Evolutionary conservation across 345 rosid genomes (phyloP).

Genomic region (Hibiscus syriacus): DNA sequence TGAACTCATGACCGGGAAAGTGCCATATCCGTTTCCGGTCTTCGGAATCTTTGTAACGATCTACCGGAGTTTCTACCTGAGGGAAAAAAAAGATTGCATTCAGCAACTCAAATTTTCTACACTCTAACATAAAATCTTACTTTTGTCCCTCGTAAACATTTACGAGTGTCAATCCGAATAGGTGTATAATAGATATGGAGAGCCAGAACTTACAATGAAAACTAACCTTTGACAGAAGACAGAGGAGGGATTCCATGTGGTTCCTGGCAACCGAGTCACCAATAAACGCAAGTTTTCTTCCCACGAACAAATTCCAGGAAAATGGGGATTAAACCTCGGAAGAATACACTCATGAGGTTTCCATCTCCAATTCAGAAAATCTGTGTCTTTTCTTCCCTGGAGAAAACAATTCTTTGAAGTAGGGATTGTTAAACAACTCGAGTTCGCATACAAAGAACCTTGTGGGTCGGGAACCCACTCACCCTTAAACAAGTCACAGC

Average conservation of each 20-base stretch:
- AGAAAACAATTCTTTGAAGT: conserved; percentile 60
- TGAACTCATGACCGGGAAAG: conserved; percentile 54
- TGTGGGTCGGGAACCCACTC: conserved; percentile 57
- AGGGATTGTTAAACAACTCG: conserved; percentile 70
- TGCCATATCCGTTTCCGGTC: conserved; percentile 66
- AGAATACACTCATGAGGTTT: conserved; percentile 66
- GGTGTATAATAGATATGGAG: too few relatives aligned
- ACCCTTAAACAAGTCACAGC: conserved; percentile 60
- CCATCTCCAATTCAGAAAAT: conserved; percentile 86
- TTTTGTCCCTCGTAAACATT: too few relatives aligned
- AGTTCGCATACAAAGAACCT: conserved; percentile 49
- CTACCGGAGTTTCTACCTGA: conserved; percentile 57
- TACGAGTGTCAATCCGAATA: too few relatives aligned
- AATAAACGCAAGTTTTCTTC: conserved; percentile 64
- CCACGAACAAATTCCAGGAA: conserved; percentile 55
- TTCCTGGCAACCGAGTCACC: conserved; percentile 92
- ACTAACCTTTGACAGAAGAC: conserved; percentile 70
- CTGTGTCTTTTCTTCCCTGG: conserved; percentile 59
- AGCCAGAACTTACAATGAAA: neutral
- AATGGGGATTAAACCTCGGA: conserved; percentile 47
- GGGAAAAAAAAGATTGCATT: conserved; percentile 8
- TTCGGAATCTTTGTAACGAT: conserved; percentile 40
- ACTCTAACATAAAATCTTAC: too few relatives aligned
- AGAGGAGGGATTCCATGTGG: conserved; percentile 85
- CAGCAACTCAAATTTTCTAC: too few relatives aligned